Evolutionary conservation across 352 stramenopile genomes (phyloP).

Genomic region (Albugo candida): DNA sequence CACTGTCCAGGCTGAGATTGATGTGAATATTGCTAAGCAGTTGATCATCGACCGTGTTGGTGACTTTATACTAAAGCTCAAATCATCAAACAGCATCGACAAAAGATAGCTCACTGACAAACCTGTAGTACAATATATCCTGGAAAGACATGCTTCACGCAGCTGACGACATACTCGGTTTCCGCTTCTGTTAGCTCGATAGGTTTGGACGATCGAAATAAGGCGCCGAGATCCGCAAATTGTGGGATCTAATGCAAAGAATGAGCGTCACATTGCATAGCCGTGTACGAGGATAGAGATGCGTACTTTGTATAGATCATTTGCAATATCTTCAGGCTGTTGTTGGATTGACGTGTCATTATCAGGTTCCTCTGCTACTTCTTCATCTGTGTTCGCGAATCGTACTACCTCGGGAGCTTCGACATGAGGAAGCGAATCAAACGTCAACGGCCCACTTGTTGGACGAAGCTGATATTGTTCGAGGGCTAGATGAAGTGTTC

Average conservation of each 20-base stretch:
- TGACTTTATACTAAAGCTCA: constrained; percentile 87
- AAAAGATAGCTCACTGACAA: constrained; percentile 3
- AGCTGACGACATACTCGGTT: constrained; percentile 95
- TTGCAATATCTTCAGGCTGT: constrained; percentile 58
- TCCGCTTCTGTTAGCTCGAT: constrained; percentile 91
- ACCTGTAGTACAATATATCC: constrained; percentile 87
- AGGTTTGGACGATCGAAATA: constrained; percentile 85
- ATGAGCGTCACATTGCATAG: constrained; percentile 1
- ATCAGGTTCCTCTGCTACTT: constrained; percentile 16
- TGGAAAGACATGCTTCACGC: constrained; percentile 94
- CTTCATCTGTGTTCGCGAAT: constrained; percentile 11
- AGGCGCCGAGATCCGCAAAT: constrained; percentile 81
- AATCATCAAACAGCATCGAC: neutral
- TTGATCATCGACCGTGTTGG: constrained; percentile 98
- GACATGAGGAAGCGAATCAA: constrained; percentile 66
- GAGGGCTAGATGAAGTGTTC: constrained; percentile 66
- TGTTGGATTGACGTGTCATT: constrained; percentile 9
- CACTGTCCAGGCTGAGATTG: constrained; percentile 78
- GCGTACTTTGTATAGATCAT: constrained; percentile 85
- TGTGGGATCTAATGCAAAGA: constrained; percentile 73
- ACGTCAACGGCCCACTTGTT: constrained; percentile 53
- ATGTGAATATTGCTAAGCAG: constrained; percentile 88
- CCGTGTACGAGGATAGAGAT: neutral
- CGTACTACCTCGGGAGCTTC: constrained; percentile 36
- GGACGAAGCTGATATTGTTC: constrained; percentile 73